Percentiles rank a stretch among this genome's conserved stretches.
These are phyloP conservation scores for Sungouiozyma ichnusensis DNA, from an alignment of 805 yeast species.

Conservation along the genomic window DNA sequence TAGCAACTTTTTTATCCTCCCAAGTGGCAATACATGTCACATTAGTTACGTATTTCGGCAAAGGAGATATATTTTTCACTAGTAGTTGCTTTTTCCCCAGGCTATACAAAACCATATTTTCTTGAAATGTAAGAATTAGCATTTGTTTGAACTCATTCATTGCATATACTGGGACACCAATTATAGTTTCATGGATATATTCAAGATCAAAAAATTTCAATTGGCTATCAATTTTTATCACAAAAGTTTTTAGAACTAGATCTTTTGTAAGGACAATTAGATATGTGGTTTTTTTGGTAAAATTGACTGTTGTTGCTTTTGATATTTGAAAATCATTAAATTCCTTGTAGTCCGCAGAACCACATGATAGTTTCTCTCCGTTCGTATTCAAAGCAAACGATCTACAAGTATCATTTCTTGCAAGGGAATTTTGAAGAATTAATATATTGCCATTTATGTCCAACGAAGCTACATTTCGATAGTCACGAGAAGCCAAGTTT, in stretches of 20 bases:
- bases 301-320: constrained; percentile 15
- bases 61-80: constrained; percentile 44
- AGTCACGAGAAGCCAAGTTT: constrained; percentile 5
- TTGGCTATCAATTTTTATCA: constrained; percentile 11
- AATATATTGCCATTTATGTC: background rate
- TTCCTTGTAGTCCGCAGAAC: constrained; percentile 4
- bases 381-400: background rate
- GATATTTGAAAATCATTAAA: constrained; percentile 3
- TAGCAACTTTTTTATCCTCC: constrained; percentile 48
- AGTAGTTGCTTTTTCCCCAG: constrained; percentile 74
- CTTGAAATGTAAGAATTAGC: constrained; percentile 48
- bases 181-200: constrained; percentile 49
- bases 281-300: constrained; percentile 23
- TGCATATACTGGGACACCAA: constrained; percentile 39
- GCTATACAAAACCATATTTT: constrained; percentile 49
- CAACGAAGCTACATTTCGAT: constrained; percentile 3
- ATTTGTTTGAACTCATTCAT: constrained; percentile 48
- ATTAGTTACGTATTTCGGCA: constrained; percentile 34
- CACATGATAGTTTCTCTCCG: background rate
- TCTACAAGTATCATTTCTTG: background rate
- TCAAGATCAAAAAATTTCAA: constrained; percentile 30
- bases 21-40: constrained; percentile 43
- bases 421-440: background rate
- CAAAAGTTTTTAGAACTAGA: constrained; percentile 11
- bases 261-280: constrained; percentile 38